phyloP scores from a whole-genome alignment of 108 stramenopile genomes.

The Skeletonema marinoi region DNA sequence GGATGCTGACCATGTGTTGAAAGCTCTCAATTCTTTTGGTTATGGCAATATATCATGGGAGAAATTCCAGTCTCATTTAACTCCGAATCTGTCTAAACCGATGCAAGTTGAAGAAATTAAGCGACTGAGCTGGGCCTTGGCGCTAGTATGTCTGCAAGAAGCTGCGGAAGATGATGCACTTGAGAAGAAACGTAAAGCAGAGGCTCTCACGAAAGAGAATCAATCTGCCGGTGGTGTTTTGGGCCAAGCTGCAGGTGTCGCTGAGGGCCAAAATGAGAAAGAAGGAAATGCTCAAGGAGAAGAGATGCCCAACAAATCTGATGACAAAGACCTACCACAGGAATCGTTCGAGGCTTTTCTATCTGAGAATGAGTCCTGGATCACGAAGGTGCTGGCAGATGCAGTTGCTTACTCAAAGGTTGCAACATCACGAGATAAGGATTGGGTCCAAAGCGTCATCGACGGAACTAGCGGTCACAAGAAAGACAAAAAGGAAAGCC shows the following conservation, averaged over 20 bases:
- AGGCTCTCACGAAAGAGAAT: constrained; percentile 42
- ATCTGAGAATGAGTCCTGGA: constrained; percentile 49
- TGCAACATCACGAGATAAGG: constrained; percentile 34
- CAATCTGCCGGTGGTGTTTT: constrained; percentile 38
- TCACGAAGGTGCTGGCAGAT: constrained; percentile 44
- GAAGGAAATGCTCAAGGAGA: constrained; percentile 8
- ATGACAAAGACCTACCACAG: constrained; percentile 14
- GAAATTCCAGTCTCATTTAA: constrained; percentile 34
- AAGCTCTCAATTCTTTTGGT: constrained; percentile 53
- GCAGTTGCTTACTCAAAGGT: constrained; percentile 49
- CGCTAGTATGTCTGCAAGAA: constrained; percentile 63
- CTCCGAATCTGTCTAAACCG: constrained; percentile 27
- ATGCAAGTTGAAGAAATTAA: constrained; percentile 51
- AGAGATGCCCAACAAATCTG: constrained; percentile 21
- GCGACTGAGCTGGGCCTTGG: constrained; percentile 78
- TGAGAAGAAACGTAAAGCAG: constrained; percentile 37
- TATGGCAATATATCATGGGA: constrained; percentile 65
- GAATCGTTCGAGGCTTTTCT: constrained; percentile 29
- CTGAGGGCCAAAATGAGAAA: constrained; percentile 3
- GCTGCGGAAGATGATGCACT: constrained; percentile 58
- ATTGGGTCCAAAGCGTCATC: constrained; percentile 18
- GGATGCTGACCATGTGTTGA: constrained; percentile 61
- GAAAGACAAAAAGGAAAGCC: constrained; percentile 13
- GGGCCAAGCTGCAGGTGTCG: constrained; percentile 17
- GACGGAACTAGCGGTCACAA: constrained; percentile 15